Percentiles rank a stretch among this genome's conserved stretches.
These are phyloP conservation scores for Aegilops speltoides DNA, from an alignment of 176 grass and related monocot genomes.

Conservation along the genomic window DNA sequence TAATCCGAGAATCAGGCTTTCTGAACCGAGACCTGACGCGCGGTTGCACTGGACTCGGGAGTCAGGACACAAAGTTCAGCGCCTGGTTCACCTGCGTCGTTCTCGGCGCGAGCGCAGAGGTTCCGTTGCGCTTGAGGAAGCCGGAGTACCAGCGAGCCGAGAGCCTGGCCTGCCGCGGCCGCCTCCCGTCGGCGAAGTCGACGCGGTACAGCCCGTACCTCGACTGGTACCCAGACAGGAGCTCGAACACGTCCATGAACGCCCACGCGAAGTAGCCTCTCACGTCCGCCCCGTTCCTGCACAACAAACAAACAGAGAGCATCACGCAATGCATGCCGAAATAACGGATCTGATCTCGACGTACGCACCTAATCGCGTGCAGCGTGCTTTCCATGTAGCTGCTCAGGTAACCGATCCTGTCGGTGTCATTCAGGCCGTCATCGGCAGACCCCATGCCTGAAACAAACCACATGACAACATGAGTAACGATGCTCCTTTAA, in stretches of 20 bases:
- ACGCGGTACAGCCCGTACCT: conserved; percentile 59
- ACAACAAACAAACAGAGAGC: too few relatives aligned
- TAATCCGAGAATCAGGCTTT: too few relatives aligned
- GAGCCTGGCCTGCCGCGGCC: conserved; percentile 21
- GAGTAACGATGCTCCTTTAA: background rate
- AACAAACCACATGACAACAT: background rate
- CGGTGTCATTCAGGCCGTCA: conserved; percentile 36
- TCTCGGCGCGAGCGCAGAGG: background rate
- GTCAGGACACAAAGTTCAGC: background rate
- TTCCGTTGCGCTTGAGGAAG: conserved; percentile 29
- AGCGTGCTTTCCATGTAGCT: conserved; percentile 40
- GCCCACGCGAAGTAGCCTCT: conserved; percentile 67
- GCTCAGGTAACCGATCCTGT: conserved; percentile 51
- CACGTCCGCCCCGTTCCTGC: conserved; percentile 27
- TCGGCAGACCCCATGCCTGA: background rate
- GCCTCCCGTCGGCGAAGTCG: conserved; percentile 40
- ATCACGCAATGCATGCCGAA: background rate
- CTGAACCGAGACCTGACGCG: too few relatives aligned
- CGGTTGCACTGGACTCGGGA: too few relatives aligned
- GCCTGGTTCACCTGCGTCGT: background rate
- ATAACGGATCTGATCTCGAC: background rate
- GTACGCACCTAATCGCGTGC: conserved; percentile 39
- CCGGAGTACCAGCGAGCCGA: conserved; percentile 54
- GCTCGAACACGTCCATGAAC: conserved; percentile 67
- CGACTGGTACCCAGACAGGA: conserved; percentile 32